These are phyloP conservation scores for Fusarium sp. DNA, from an alignment of 2,329 filamentous ascomycete genomes.

Conservation along the genomic window DNA sequence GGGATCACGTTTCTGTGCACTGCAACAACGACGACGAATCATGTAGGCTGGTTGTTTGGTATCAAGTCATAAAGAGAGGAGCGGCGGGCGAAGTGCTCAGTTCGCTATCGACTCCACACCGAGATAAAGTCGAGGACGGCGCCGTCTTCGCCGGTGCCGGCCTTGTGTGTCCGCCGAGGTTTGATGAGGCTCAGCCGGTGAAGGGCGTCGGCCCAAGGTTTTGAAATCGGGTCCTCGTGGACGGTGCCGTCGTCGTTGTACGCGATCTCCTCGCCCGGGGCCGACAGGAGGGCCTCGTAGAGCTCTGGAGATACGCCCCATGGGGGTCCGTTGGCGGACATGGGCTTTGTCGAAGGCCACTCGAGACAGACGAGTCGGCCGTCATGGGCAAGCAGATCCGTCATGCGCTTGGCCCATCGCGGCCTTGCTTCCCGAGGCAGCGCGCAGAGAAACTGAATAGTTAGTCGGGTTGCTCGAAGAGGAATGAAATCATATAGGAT, in stretches of 20 bases:
- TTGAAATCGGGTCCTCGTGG: constrained; percentile 53
- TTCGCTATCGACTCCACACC: constrained; percentile 59
- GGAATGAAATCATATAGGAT: background rate
- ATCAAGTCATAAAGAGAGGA: constrained; percentile 37
- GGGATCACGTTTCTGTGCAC: constrained; percentile 38
- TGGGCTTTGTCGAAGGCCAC: constrained; percentile 79
- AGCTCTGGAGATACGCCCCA: constrained; percentile 76
- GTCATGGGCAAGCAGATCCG: constrained; percentile 59
- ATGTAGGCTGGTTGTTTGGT: constrained; percentile 41
- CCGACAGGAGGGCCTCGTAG: constrained; percentile 77
- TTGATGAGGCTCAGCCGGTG: constrained; percentile 62
- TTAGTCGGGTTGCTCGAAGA: constrained; percentile 25
- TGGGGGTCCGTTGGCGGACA: constrained; percentile 76
- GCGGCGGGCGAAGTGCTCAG: constrained; percentile 2
- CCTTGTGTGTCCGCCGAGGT: constrained; percentile 62
- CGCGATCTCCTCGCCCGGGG: constrained; percentile 74
- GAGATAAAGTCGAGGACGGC: constrained; percentile 65
- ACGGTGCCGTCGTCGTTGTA: constrained; percentile 65
- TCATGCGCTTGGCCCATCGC: constrained; percentile 65
- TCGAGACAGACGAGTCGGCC: constrained; percentile 76
- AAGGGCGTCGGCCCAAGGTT: constrained; percentile 54
- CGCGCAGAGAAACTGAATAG: constrained; percentile 70
- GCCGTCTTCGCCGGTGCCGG: constrained; percentile 59
- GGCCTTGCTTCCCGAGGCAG: constrained; percentile 65
- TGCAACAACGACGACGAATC: constrained; percentile 29